phyloP scores from a whole-genome alignment of 2,329 filamentous ascomycete genomes.

The Berkeleyomyces rouxiae region DNA sequence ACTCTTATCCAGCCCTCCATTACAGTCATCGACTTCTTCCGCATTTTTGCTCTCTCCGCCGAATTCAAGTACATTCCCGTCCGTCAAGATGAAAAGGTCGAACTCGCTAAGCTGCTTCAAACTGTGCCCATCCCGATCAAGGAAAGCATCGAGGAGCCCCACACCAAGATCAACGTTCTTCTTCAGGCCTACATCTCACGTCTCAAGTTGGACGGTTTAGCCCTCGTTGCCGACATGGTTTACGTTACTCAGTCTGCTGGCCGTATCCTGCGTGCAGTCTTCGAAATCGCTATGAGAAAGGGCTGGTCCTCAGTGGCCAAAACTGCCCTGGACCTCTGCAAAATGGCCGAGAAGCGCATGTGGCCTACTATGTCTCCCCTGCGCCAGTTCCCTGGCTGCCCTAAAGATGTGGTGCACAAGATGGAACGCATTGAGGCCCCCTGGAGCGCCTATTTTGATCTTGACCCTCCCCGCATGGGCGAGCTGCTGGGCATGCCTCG shows the following conservation, averaged over 20 bases:
- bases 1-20: slow-evolving; percentile 86
- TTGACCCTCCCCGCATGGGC: slow-evolving; percentile 91
- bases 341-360: slow-evolving; percentile 99
- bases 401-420: slow-evolving; percentile 75
- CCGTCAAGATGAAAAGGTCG: slow-evolving; percentile 91
- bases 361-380: slow-evolving; percentile 98
- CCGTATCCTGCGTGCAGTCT: slow-evolving; percentile 85
- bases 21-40: slow-evolving; percentile 87
- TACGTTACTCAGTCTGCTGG: slow-evolving; percentile 97
- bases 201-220: slow-evolving; percentile 81
- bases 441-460: slow-evolving; percentile 86
- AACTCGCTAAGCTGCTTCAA: slow-evolving; percentile 77
- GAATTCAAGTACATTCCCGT: slow-evolving; percentile 99
- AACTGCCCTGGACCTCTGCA: slow-evolving; percentile 83
- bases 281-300: slow-evolving; percentile 94
- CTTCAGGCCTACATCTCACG: slow-evolving; percentile 93
- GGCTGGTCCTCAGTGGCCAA: slow-evolving; percentile 90
- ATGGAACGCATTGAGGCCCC: slow-evolving; percentile 88
- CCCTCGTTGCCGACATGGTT: slow-evolving; percentile 94
- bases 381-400: slow-evolving; percentile 71
- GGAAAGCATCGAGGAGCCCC: slow-evolving; percentile 89
- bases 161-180: slow-evolving; percentile 95
- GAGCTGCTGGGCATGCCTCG: slow-evolving; percentile 83
- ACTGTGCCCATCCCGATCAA: slow-evolving; percentile 92
- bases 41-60: slow-evolving; percentile 85